Conservation (phyloP, 306 rosid genomes). For the Lagenaria siceraria region DNA sequence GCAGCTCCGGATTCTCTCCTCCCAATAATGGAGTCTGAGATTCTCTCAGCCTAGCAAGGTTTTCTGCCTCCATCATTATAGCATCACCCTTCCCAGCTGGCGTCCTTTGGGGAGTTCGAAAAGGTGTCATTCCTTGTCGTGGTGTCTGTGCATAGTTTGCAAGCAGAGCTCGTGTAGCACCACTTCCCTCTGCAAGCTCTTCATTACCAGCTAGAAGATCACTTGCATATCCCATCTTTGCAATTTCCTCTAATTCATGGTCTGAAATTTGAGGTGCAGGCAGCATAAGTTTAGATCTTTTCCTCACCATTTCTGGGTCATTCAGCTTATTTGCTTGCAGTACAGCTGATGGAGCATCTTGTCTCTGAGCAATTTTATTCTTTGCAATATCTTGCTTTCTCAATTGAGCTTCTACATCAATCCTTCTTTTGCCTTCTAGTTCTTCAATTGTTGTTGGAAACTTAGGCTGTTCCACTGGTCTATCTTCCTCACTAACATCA, state of each 20-base stretch:
- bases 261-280: conserved; percentile 95
- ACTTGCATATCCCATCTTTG: conserved; percentile 90
- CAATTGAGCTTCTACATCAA: conserved; percentile 62
- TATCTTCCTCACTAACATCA: conserved; percentile 68
- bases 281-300: conserved; percentile 87
- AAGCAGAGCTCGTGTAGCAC: conserved; percentile 80
- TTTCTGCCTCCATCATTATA: conserved; percentile 95
- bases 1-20: conserved; percentile 89
- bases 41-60: conserved; percentile 87
- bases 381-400: conserved; percentile 78
- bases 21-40: conserved; percentile 93
- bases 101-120: conserved; percentile 85
- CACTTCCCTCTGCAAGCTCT: conserved; percentile 59
- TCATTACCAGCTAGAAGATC: conserved; percentile 70
- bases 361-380: conserved; percentile 84
- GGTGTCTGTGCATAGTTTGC: conserved; percentile 86
- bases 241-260: conserved; percentile 84
- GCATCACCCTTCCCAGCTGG: conserved; percentile 91
- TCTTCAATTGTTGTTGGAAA: conserved; percentile 91
- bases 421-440: conserved; percentile 85
- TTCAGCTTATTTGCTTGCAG: conserved; percentile 83
- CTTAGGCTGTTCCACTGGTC: conserved; percentile 57
- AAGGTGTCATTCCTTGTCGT: conserved; percentile 59
- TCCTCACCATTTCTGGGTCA: conserved; percentile 88
- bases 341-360: conserved; percentile 85